Percentiles rank a stretch among this genome's conserved stretches.
These are phyloP conservation scores for Didymella lethalis DNA, from an alignment of 2,329 filamentous ascomycete species.

Conservation along the genomic window DNA sequence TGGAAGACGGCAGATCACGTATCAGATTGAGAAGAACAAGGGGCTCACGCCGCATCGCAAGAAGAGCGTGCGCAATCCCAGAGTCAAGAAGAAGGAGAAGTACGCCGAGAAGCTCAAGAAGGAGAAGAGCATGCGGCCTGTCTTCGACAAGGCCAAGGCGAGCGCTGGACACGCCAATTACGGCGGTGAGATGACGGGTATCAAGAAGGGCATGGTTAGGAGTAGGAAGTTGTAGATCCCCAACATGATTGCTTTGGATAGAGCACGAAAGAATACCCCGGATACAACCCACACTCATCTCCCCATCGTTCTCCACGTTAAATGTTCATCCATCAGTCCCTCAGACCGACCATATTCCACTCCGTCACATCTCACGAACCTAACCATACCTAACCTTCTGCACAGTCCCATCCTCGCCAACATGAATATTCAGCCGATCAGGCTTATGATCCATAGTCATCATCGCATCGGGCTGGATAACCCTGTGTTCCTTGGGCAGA, in stretches of 20 bases:
- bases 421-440: conserved; percentile 59
- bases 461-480: conserved; percentile 57
- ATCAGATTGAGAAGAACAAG: conserved; percentile 97
- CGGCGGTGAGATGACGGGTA: conserved; percentile 90
- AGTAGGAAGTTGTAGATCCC: conserved; percentile 79
- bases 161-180: conserved; percentile 71
- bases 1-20: conserved; percentile 91
- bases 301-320: not conserved
- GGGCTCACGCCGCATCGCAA: conserved; percentile 86
- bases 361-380: not conserved
- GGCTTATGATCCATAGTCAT: conserved; percentile 58
- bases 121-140: conserved; percentile 81
- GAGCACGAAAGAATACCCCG: conserved; percentile 8
- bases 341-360: not conserved
- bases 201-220: conserved; percentile 92
- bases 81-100: conserved; percentile 98
- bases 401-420: conserved; percentile 58
- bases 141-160: conserved; percentile 82
- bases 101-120: conserved; percentile 98
- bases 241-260: not conserved
- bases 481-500: conserved; percentile 57
- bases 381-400: conserved; percentile 58
- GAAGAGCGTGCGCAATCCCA: conserved; percentile 93
- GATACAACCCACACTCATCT: not conserved
- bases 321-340: not conserved